phyloP scores from a whole-genome alignment of 768 basidiomycete species.

The Rhodotorula taiwanensis region DNA sequence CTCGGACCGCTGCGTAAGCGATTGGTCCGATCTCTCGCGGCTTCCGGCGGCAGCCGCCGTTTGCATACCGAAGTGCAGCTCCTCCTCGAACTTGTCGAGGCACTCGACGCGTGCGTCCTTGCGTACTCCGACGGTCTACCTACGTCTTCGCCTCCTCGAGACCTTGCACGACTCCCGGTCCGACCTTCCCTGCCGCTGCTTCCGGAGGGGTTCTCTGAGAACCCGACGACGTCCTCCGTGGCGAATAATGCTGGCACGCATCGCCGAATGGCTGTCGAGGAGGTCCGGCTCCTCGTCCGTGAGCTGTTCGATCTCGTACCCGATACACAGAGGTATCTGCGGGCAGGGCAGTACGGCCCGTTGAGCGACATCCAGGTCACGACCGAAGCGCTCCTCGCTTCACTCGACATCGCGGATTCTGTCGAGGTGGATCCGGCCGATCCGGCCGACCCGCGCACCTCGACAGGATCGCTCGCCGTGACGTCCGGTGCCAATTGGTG shows the following conservation, averaged over 20 bases:
- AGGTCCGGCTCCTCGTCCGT: slow-evolving; percentile 24
- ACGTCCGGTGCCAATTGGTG: slow-evolving; percentile 10
- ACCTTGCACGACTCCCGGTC: too few relatives aligned
- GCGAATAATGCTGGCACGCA: not conserved
- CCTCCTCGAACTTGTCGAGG: slow-evolving; percentile 34
- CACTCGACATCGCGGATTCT: slow-evolving; percentile 7
- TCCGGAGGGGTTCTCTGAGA: too few relatives aligned
- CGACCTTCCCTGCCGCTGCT: too few relatives aligned
- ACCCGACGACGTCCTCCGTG: not conserved
- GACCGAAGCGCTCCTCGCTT: slow-evolving; percentile 3
- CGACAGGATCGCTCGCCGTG: not conserved
- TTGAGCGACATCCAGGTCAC: not conserved
- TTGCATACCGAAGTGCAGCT: slow-evolving; percentile 30
- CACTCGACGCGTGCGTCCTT: slow-evolving; percentile 28
- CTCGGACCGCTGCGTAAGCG: slow-evolving; percentile 32
- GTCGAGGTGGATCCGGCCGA: not conserved
- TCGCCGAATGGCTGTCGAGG: slow-evolving; percentile 7
- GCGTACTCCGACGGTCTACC: not conserved
- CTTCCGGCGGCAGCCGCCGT: not conserved
- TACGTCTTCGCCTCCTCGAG: not conserved
- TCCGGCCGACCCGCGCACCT: too few relatives aligned
- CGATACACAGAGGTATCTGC: slow-evolving; percentile 27
- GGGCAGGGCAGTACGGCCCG: slow-evolving; percentile 27
- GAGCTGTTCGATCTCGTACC: slow-evolving; percentile 34
- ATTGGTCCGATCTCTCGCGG: slow-evolving; percentile 24